Conservation (phyloP, 2,329 filamentous ascomycete genomes). For the Sphaceloma murrayae region DNA sequence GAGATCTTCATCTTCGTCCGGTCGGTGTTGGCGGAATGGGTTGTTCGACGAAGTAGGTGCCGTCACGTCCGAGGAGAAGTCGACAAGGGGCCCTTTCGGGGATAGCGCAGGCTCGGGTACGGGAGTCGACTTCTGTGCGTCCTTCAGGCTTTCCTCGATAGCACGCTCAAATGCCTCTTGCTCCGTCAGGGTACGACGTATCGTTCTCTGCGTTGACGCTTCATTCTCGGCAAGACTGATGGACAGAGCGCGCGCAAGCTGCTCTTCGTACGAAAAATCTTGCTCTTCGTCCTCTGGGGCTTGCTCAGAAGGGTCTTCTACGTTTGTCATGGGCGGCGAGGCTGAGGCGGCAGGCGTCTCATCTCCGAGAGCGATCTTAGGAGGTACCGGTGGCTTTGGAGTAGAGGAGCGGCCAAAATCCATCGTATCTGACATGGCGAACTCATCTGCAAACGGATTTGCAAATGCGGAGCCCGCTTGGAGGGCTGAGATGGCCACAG, state of each 20-base stretch:
- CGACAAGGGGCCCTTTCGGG: slow-evolving; percentile 23
- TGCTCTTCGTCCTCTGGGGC: background rate
- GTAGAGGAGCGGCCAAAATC: slow-evolving; percentile 34
- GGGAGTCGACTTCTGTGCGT: slow-evolving; percentile 19
- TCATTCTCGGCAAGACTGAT: slow-evolving; percentile 29
- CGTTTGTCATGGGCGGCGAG: background rate
- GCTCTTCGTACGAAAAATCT: slow-evolving; percentile 29
- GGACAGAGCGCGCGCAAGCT: slow-evolving; percentile 30
- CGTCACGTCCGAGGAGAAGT: slow-evolving; percentile 20
- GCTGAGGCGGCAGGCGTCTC: background rate
- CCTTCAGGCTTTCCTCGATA: slow-evolving; percentile 28
- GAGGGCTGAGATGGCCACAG: slow-evolving; percentile 28
- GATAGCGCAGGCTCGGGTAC: slow-evolving; percentile 23
- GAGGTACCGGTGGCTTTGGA: slow-evolving; percentile 37
- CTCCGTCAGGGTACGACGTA: slow-evolving; percentile 21
- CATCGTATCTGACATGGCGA: slow-evolving; percentile 27
- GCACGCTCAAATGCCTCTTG: slow-evolving; percentile 27
- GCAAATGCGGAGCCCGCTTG: slow-evolving; percentile 33
- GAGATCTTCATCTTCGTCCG: slow-evolving; percentile 5
- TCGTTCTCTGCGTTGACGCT: slow-evolving; percentile 20
- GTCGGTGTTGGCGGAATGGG: background rate
- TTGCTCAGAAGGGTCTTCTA: slow-evolving; percentile 6
- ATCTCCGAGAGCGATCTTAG: slow-evolving; percentile 31
- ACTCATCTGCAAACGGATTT: slow-evolving; percentile 40
- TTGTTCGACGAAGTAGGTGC: slow-evolving; percentile 10